A percentile compares a stretch with the other conserved stretches of the same genome.
Evolutionary conservation across 2,329 filamentous ascomycete genomes (phyloP).

Genomic region (Pseudophaeomoniella oleicola): DNA sequence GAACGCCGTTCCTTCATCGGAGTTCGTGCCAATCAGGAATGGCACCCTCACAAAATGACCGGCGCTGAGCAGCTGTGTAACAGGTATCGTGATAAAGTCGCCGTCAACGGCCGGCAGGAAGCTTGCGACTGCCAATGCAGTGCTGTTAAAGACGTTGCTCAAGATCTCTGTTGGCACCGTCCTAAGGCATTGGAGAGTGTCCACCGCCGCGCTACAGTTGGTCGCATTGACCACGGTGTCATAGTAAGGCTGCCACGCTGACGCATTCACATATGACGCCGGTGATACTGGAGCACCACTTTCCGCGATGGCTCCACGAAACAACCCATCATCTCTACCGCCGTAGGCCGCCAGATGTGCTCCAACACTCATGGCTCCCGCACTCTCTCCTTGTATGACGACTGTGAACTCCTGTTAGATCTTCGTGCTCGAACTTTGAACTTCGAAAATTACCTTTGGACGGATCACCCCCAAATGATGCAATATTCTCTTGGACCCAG

Average conservation of each 20-base stretch:
- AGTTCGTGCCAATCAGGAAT: constrained; percentile 19
- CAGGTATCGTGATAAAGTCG: constrained; percentile 32
- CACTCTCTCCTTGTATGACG: constrained; percentile 8
- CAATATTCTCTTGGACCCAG: constrained; percentile 49
- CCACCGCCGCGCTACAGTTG: constrained; percentile 17
- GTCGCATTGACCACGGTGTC: constrained; percentile 4
- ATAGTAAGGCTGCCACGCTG: constrained; percentile 4
- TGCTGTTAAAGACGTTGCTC: constrained; percentile 34
- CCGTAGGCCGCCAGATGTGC: constrained; percentile 11
- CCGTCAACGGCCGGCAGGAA: constrained; percentile 29
- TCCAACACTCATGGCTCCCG: constrained; percentile 10
- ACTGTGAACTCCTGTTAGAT: constrained; percentile 6
- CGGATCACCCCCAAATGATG: constrained; percentile 43
- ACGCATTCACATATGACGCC: constrained; percentile 12
- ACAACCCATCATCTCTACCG: constrained; percentile 12
- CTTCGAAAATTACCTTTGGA: neutral
- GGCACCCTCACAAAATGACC: constrained; percentile 27
- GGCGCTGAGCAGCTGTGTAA: constrained; percentile 24
- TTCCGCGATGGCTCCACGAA: constrained; percentile 11
- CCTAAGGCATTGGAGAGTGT: constrained; percentile 55
- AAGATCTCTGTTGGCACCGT: constrained; percentile 43
- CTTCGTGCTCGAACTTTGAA: constrained; percentile 5
- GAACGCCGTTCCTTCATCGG: constrained; percentile 49
- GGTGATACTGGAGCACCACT: constrained; percentile 15
- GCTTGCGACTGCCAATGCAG: constrained; percentile 19